phyloP scores from a whole-genome alignment of 1,284 basidiomycete genomes.

The Xerocomus nothofagi region DNA sequence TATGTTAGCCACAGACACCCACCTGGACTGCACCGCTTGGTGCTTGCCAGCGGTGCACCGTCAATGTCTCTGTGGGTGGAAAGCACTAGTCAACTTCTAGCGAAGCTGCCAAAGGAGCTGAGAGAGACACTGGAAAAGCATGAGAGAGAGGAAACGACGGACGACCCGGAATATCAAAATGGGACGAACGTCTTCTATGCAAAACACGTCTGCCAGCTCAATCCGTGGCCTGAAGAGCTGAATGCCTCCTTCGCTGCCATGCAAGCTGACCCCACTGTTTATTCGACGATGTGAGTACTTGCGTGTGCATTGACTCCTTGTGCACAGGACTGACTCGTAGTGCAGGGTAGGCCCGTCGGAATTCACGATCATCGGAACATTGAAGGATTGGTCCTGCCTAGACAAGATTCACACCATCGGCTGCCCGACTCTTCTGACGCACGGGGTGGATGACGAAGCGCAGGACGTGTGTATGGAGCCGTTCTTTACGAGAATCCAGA shows the following conservation, averaged over 20 bases:
- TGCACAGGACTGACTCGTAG: background rate
- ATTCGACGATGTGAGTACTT: constrained; percentile 19
- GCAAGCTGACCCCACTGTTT: constrained; percentile 18
- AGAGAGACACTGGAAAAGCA: constrained; percentile 28
- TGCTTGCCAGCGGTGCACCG: constrained; percentile 33
- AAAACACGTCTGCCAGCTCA: constrained; percentile 20
- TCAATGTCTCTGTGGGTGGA: constrained; percentile 27
- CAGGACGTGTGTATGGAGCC: constrained; percentile 31
- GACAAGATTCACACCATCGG: constrained; percentile 36
- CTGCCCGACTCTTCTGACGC: constrained; percentile 35
- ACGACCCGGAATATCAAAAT: constrained; percentile 24
- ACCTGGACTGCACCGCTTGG: constrained; percentile 41
- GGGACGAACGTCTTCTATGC: constrained; percentile 26
- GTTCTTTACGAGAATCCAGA: constrained; percentile 33
- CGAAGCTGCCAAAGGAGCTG: constrained; percentile 21
- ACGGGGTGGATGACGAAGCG: constrained; percentile 34
- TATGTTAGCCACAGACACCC: constrained; percentile 38
- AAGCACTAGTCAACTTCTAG: constrained; percentile 11
- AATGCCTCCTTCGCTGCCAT: constrained; percentile 10
- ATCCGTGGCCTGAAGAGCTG: constrained; percentile 21
- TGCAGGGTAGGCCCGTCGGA: constrained; percentile 32
- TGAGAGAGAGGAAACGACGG: constrained; percentile 18
- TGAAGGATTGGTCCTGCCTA: constrained; percentile 36
- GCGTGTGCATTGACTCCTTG: background rate
- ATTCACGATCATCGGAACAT: constrained; percentile 30